A percentile compares a stretch with the other conserved stretches of the same genome.
Conservation (phyloP, 139 green algal genomes). For the Closterium sp. region DNA sequence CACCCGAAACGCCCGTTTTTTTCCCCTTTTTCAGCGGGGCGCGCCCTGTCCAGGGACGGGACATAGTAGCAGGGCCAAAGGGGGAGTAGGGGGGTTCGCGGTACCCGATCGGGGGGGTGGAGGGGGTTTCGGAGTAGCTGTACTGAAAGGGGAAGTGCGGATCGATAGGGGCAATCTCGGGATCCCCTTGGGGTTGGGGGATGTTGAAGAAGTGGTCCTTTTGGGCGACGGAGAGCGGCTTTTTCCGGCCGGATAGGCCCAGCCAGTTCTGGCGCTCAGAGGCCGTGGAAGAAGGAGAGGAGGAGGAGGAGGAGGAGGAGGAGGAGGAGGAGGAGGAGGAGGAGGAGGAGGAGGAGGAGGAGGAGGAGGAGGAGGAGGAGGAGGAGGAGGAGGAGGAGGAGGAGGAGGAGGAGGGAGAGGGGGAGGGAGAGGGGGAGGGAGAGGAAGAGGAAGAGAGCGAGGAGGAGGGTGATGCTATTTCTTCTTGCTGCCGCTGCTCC, state of each 20-base stretch:
- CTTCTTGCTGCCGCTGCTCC: too few species aligned
- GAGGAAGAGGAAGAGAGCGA: neutral
- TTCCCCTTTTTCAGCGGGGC: constrained; percentile 24
- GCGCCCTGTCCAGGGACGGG: constrained; percentile 18
- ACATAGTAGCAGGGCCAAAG: constrained; percentile 27
- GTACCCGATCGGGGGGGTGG: constrained; percentile 23
- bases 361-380: neutral
- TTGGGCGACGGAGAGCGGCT: neutral
- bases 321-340: too few species aligned
- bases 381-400: too few species aligned
- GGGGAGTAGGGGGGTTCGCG: constrained; percentile 27
- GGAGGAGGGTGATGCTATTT: neutral
- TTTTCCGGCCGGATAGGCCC: neutral
- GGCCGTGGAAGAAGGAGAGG: neutral
- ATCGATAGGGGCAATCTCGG: neutral
- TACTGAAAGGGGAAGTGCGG: constrained; percentile 21
- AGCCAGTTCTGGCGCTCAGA: neutral
- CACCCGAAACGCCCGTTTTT: neutral
- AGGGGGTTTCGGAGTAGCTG: constrained; percentile 28
- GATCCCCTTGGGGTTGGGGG: neutral
- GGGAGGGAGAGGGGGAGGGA: too few species aligned
- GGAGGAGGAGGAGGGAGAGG: too few species aligned
- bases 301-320: too few species aligned
- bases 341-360: too few species aligned
- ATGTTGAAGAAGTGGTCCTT: neutral